phyloP scores from a whole-genome alignment of 495 filamentous ascomycete species.

The Podospora anserina region DNA sequence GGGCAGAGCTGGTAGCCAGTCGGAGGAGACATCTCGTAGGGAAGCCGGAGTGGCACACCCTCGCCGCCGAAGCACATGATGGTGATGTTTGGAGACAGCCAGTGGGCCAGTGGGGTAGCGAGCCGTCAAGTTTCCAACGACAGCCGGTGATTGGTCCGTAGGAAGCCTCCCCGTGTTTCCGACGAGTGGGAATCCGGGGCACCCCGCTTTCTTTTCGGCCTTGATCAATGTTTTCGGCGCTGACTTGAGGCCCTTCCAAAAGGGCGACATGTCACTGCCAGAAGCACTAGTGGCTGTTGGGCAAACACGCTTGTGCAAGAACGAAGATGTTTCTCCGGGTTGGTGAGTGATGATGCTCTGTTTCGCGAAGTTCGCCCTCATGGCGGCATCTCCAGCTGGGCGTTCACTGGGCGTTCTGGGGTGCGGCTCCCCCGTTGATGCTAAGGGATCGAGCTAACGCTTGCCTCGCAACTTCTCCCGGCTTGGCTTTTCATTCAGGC shows the following conservation, averaged over 20 bases:
- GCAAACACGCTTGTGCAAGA: slow-evolving; percentile 8
- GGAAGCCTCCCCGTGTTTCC: slow-evolving; percentile 23
- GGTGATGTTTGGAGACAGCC: background rate
- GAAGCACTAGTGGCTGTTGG: slow-evolving; percentile 11
- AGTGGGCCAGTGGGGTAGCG: background rate
- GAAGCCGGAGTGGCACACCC: background rate
- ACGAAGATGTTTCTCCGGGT: slow-evolving; percentile 3
- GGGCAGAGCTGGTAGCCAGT: background rate
- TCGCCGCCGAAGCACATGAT: slow-evolving; percentile 6
- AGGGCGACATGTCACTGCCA: background rate
- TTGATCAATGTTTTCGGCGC: background rate
- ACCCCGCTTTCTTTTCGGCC: background rate
- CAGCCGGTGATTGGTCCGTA: slow-evolving; percentile 15
- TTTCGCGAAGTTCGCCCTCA: background rate
- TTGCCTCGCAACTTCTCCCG: slow-evolving; percentile 21
- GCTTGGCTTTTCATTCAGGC: slow-evolving; percentile 30
- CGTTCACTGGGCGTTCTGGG: background rate
- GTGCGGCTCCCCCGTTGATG: background rate
- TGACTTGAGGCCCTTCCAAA: background rate
- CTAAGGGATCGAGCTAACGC: background rate
- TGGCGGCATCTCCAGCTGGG: background rate
- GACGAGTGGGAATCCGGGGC: slow-evolving; percentile 5
- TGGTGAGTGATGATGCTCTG: background rate
- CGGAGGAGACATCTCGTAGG: background rate
- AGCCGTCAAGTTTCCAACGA: background rate